These are phyloP conservation scores for Parasitella parasitica DNA, from an alignment of 371 early-diverging fungal species.

Conservation along the genomic window DNA sequence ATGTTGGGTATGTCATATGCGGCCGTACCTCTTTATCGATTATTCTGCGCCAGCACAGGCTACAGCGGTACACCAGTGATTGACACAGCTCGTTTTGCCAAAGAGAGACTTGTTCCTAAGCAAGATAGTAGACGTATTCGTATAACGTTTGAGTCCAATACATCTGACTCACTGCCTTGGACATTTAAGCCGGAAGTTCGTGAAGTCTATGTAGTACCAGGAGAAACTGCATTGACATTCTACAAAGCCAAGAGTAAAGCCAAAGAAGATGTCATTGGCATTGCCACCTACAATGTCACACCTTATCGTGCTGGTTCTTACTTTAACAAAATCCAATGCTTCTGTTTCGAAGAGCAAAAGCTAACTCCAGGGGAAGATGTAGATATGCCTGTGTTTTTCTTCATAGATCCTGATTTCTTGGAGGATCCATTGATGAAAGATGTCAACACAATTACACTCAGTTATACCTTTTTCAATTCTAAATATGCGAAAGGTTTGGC, in stretches of 20 bases:
- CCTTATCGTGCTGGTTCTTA: constrained; percentile 91
- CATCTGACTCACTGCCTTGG: constrained; percentile 87
- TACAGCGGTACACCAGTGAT: constrained; percentile 85
- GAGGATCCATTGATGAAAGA: constrained; percentile 96
- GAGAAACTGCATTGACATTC: constrained; percentile 96
- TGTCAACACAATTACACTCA: constrained; percentile 88
- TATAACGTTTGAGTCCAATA: constrained; percentile 84
- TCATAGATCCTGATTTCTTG: constrained; percentile 95
- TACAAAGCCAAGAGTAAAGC: constrained; percentile 93
- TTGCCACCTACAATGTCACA: constrained; percentile 95
- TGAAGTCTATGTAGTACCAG: constrained; percentile 86
- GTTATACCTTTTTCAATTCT: constrained; percentile 92
- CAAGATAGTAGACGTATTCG: constrained; percentile 62
- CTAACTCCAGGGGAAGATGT: constrained; percentile 90
- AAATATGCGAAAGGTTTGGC: constrained; percentile 44
- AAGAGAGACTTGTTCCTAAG: constrained; percentile 62
- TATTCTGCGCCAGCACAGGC: constrained; percentile 93
- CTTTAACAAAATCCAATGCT: constrained; percentile 99
- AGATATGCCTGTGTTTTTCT: constrained; percentile 99
- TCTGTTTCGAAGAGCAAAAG: constrained; percentile 98
- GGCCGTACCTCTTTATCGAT: constrained; percentile 93
- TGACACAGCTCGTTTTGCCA: constrained; percentile 54
- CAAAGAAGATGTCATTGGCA: constrained; percentile 92
- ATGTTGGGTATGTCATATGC: constrained; percentile 93
- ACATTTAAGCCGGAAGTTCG: constrained; percentile 87